Evolutionary conservation across 2,329 filamentous ascomycete genomes (phyloP), one percentile per base, ranked within the genome.

Genomic region (Colletotrichum orbiculare): DNA sequence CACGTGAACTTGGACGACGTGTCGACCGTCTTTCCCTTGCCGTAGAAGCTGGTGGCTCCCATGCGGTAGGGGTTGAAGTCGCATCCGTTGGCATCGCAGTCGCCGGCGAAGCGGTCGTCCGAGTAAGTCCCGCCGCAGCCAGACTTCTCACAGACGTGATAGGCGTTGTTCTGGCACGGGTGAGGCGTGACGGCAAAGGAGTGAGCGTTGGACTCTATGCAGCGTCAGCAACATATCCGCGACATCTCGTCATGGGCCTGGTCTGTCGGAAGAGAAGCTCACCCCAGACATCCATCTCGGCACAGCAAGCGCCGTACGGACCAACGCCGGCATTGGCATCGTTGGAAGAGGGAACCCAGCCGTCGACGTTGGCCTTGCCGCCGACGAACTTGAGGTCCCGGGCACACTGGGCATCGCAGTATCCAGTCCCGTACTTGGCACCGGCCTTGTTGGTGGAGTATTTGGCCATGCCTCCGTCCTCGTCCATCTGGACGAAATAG

Each of bases 61-160:
- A 87, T 82, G 70, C 87, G 86, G 83, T 84, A 90, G 34, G 83
- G 77, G 81, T 89, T 89, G 80, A 86, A 89, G 72, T 89, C 87
- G 71, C 88, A 90, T 34, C 88, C 88, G 70, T 88, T 86, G 66
- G 86, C 85, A 74, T 90, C 88, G 76, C 88, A 90, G 48, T 83
- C 76, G 66, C 87, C 86, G 12, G 73, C 76, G 72, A 88, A 88
- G 67, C 86, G 84, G 66, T 81, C 76, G 55, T 73, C 70, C 4
- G 76, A 79, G 70, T 81, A 83, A 37, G 80, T 78, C 45, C 81
- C 84, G 58, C 85, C 84, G 69, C 83, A 86, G 13, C 67, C 67
- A 57, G 78, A 75, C 39, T 68, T 69, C 34, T 66, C 54, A 62
- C 67, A 70, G 68, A 80, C 77, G 54, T 73, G 73, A 55, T 81